Conservation (phyloP, 2,329 filamentous ascomycete species). For the Aspergillus ibericus region DNA sequence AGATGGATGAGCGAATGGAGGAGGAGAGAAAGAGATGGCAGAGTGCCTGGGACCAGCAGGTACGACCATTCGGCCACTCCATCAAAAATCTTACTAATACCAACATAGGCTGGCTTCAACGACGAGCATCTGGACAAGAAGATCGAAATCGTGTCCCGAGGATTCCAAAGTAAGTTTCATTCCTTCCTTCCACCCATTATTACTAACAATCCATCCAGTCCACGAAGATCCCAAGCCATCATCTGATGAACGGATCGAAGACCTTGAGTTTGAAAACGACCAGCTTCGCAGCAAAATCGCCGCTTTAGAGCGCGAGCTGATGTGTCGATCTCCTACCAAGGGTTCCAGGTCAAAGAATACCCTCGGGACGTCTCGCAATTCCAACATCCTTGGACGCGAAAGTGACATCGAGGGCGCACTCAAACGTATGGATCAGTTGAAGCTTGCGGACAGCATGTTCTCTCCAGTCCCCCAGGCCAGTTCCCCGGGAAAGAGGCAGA, state of each 20-base stretch:
- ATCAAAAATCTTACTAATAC: slow-evolving; percentile 15
- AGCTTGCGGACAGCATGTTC: slow-evolving; percentile 38
- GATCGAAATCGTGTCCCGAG: slow-evolving; percentile 68
- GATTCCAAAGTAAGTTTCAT: slow-evolving; percentile 46
- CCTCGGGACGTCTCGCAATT: slow-evolving; percentile 26
- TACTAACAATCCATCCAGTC: slow-evolving; percentile 33
- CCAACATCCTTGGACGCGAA: slow-evolving; percentile 36
- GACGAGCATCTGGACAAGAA: slow-evolving; percentile 89
- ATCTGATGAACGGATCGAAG: slow-evolving; percentile 61
- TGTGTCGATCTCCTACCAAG: slow-evolving; percentile 63
- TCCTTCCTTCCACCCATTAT: neutral
- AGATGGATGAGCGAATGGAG: slow-evolving; percentile 77
- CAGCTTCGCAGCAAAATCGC: slow-evolving; percentile 65
- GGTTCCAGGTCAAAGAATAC: slow-evolving; percentile 39
- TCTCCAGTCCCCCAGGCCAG: slow-evolving; percentile 23
- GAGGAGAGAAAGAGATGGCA: slow-evolving; percentile 81
- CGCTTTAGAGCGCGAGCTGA: slow-evolving; percentile 65
- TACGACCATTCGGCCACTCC: slow-evolving; percentile 26
- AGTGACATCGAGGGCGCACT: slow-evolving; percentile 43
- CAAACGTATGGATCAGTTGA: slow-evolving; percentile 41
- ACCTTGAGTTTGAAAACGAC: slow-evolving; percentile 71
- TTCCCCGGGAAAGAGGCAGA: slow-evolving; percentile 40
- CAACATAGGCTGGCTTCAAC: slow-evolving; percentile 59
- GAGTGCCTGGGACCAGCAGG: slow-evolving; percentile 72
- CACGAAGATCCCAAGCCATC: slow-evolving; percentile 51